Evolutionary conservation across 345 rosid species (phyloP), one percentile per base, ranked within the genome.

Genomic region (Melaleuca alternifolia): DNA sequence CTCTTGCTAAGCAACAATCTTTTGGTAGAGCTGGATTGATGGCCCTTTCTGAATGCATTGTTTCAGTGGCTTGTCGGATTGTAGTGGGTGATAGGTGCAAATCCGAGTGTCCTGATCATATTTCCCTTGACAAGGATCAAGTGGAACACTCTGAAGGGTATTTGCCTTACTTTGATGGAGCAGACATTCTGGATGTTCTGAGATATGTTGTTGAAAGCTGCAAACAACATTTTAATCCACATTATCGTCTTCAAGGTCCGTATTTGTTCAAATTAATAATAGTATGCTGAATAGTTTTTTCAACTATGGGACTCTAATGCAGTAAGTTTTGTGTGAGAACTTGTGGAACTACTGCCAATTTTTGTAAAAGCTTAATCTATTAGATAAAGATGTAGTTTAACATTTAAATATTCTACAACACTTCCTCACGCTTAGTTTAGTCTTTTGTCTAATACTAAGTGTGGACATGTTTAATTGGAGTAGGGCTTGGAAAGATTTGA

Each of bases 191-290:
- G 89, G 97, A 94, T 88, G 89, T 90, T 90, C 85, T 97, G 88
- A 93, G 96, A 92, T 96, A 88, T 93, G 92, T 96, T 89, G 91
- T 93, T 82, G 96, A 95, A 90, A 96, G 94, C 96, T 93, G 99
- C 96, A 96, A 94, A 89, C 98, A 93, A 83, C 98, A 97, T 93
- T 97, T 97, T 89, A 97, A 97, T 91, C 98, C 95, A 82, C 94
- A 89, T 84, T 97, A 97, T 92, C 99, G 98, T 79, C 90, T 91
- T 90, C 95, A 90, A 97, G 99, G 99, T 97, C 82, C 41, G 33
- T 91, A 82, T 84, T 91, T n/a, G 21, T 30, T 82, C 24, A 51
- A 61, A 84, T 84, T 88, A 71, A 83, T 85, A 85, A 87, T 53
- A 85, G 86, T 86, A 83, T 84, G 59, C 86, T 89, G 84, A 51